Evolutionary conservation across 2,329 filamentous ascomycete genomes (phyloP).

Genomic region (Thelonectria olida): DNA sequence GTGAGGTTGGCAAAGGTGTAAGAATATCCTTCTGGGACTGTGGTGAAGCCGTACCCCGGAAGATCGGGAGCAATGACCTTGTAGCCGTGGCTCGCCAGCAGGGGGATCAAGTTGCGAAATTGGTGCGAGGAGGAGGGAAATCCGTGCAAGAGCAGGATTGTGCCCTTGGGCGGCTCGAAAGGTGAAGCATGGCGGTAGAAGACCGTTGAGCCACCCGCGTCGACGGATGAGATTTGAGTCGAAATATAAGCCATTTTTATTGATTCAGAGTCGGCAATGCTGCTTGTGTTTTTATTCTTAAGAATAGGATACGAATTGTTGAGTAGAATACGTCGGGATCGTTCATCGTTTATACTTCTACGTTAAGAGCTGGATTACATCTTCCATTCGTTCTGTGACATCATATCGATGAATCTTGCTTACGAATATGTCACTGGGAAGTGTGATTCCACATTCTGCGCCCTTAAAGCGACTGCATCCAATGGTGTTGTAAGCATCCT

Average conservation of each 20-base stretch:
- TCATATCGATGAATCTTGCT: too few relatives aligned
- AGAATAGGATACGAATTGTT: too few relatives aligned
- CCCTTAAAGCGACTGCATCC: too few relatives aligned
- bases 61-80: conserved; percentile 65
- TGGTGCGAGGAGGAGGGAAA: conserved; percentile 55
- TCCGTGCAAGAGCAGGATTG: conserved; percentile 56
- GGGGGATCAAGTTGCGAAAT: conserved; percentile 55
- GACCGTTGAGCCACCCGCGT: conserved; percentile 47
- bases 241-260: neutral
- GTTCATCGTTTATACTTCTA: too few relatives aligned
- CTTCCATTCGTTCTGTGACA: too few relatives aligned
- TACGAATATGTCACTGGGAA: too few relatives aligned
- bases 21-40: conserved; percentile 54
- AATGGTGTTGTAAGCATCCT: too few relatives aligned
- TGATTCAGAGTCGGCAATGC: too few relatives aligned
- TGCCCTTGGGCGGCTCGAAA: conserved; percentile 36
- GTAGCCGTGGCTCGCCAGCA: conserved; percentile 48
- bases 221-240: conserved; percentile 20
- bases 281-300: too few relatives aligned
- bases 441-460: too few relatives aligned
- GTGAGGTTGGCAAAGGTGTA: conserved; percentile 65
- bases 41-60: conserved; percentile 68
- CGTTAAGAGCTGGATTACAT: too few relatives aligned
- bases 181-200: conserved; percentile 52
- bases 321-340: too few relatives aligned